Percentiles rank a stretch among this genome's conserved stretches.
Evolutionary conservation across 495 filamentous ascomycete species (phyloP).

Genomic region (Podospora sp.): DNA sequence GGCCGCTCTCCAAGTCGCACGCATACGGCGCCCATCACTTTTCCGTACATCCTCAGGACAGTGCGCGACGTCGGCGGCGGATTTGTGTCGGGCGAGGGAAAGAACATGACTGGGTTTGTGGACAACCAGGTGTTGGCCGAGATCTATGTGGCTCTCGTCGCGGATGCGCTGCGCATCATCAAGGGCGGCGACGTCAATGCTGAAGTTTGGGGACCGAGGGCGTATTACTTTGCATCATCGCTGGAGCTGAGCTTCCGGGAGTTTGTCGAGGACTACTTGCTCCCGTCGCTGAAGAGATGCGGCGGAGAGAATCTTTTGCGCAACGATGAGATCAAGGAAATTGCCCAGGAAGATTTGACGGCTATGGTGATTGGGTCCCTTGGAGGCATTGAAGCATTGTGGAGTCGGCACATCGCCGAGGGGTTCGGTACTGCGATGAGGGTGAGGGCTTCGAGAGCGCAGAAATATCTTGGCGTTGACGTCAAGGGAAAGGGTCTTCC

Average conservation of each 20-base stretch:
- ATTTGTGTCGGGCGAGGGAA: slow-evolving; percentile 9
- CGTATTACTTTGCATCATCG: slow-evolving; percentile 16
- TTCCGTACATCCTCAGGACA: slow-evolving; percentile 19
- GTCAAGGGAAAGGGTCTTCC: not conserved
- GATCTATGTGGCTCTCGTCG: slow-evolving; percentile 16
- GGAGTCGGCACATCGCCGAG: slow-evolving; percentile 22
- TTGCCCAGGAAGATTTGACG: slow-evolving; percentile 7
- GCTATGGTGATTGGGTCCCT: slow-evolving; percentile 7
- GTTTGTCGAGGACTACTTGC: slow-evolving; percentile 5
- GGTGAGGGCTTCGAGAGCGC: slow-evolving; percentile 9
- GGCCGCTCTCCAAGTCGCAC: slow-evolving; percentile 14
- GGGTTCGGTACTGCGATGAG: slow-evolving; percentile 22
- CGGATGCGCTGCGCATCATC: slow-evolving; percentile 9
- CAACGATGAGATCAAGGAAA: not conserved
- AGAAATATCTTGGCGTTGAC: not conserved
- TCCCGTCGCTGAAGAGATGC: slow-evolving; percentile 11
- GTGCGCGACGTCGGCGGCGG: not conserved
- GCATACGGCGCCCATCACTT: slow-evolving; percentile 16
- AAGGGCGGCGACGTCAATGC: not conserved
- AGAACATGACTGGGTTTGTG: slow-evolving; percentile 19
- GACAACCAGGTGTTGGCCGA: slow-evolving; percentile 18
- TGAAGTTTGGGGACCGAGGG: slow-evolving; percentile 19
- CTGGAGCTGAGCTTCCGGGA: slow-evolving; percentile 14
- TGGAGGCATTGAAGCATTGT: slow-evolving; percentile 7
- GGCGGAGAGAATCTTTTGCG: not conserved